Evolutionary conservation across 805 yeast species (phyloP).

Genomic region (Saccharomycopsis sp.): DNA sequence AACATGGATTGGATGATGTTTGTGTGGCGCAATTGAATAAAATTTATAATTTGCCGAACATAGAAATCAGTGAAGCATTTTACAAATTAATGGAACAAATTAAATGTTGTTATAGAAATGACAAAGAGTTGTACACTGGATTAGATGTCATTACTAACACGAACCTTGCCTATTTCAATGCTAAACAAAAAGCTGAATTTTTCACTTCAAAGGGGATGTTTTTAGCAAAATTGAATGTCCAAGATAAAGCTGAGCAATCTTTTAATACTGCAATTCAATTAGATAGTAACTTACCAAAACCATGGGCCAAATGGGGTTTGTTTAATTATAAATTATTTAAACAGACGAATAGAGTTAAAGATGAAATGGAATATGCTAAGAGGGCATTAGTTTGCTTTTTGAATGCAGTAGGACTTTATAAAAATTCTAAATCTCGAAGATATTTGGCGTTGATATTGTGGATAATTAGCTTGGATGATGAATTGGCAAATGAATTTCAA

Average conservation of each 20-base stretch:
- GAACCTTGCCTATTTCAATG: slow-evolving; percentile 89
- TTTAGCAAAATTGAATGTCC: slow-evolving; percentile 79
- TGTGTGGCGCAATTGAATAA: slow-evolving; percentile 88
- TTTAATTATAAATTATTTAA: slow-evolving; percentile 85
- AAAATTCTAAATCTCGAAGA: slow-evolving; percentile 84
- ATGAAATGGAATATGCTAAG: slow-evolving; percentile 64
- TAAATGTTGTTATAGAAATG: slow-evolving; percentile 91
- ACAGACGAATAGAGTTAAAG: slow-evolving; percentile 8
- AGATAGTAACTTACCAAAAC: slow-evolving; percentile 89
- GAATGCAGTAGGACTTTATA: slow-evolving; percentile 96
- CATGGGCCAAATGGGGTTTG: slow-evolving; percentile 99
- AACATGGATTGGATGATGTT: slow-evolving; percentile 94
- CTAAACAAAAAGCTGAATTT: slow-evolving; percentile 97
- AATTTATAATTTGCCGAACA: slow-evolving; percentile 92
- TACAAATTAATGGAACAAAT: slow-evolving; percentile 94
- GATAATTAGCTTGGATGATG: slow-evolving; percentile 88
- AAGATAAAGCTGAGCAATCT: slow-evolving; percentile 95
- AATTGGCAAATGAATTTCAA: slow-evolving; percentile 80
- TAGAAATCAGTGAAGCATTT: slow-evolving; percentile 97
- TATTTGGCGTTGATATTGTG: slow-evolving; percentile 84
- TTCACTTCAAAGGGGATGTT: slow-evolving; percentile 98
- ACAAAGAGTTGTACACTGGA: slow-evolving; percentile 87
- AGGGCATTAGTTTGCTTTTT: slow-evolving; percentile 93
- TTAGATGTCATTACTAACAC: slow-evolving; percentile 95
- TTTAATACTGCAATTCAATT: slow-evolving; percentile 97